Conservation (phyloP, 495 filamentous ascomycete species). For the Lepidopterella palustris region DNA sequence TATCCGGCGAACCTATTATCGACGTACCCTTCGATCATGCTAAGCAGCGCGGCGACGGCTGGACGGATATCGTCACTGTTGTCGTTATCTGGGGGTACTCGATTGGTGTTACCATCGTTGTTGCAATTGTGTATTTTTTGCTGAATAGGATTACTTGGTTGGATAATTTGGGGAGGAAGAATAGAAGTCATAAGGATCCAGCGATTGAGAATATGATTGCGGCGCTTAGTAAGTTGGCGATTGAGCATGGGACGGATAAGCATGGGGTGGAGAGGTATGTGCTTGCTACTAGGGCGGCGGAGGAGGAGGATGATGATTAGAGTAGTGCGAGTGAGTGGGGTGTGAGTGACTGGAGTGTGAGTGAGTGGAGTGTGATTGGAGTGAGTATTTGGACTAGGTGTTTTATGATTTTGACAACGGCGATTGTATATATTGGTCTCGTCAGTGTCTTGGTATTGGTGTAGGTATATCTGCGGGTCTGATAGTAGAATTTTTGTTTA, state of each 20-base stretch:
- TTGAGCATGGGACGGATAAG: slow-evolving; percentile 58
- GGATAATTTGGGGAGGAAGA: slow-evolving; percentile 74
- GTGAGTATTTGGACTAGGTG: no score
- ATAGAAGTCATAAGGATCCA: slow-evolving; percentile 64
- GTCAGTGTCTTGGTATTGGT: no score
- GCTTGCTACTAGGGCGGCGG: slow-evolving; percentile 54
- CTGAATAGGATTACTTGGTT: slow-evolving; percentile 61
- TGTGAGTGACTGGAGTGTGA: no score
- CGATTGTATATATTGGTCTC: no score
- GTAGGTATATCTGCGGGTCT: no score
- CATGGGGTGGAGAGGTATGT: slow-evolving; percentile 54
- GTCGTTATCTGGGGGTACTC: slow-evolving; percentile 74
- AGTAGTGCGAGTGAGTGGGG: background rate
- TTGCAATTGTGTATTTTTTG: slow-evolving; percentile 70
- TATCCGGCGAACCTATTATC: slow-evolving; percentile 43
- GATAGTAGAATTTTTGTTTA: no score
- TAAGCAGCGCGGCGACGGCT: slow-evolving; percentile 51
- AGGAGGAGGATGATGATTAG: slow-evolving; percentile 63
- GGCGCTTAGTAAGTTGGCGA: slow-evolving; percentile 66
- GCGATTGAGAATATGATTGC: slow-evolving; percentile 76
- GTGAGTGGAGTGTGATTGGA: no score
- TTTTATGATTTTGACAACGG: no score
- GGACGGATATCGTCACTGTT: slow-evolving; percentile 68
- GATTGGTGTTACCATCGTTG: slow-evolving; percentile 69
- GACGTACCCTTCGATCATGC: slow-evolving; percentile 43